Evolutionary conservation across 129 eudicot species (phyloP).

Genomic region (Artemisia tridentata): DNA sequence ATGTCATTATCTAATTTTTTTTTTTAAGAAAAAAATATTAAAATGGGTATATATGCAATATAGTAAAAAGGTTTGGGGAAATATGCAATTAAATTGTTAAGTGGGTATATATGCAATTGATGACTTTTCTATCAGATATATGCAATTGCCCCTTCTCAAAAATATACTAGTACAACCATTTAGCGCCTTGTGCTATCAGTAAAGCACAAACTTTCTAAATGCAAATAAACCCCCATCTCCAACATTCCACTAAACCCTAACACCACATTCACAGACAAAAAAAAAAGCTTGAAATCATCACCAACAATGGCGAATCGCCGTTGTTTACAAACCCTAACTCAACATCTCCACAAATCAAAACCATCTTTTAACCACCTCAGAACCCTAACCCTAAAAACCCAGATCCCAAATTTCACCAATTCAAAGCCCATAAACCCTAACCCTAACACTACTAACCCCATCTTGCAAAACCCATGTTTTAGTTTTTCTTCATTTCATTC

Average conservation of each 20-base stretch:
- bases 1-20: no score
- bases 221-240: no score
- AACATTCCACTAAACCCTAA: neutral
- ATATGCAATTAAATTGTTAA: no score
- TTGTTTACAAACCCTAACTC: slow-evolving; percentile 45
- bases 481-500: slow-evolving; percentile 12
- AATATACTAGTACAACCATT: no score
- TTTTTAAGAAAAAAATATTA: no score
- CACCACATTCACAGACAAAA: slow-evolving; percentile 5
- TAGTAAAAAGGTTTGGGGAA: no score
- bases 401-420: slow-evolving; percentile 25
- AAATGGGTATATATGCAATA: no score
- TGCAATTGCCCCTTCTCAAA: no score
- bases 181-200: no score
- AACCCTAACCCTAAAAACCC: slow-evolving; percentile 28
- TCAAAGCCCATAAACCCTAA: slow-evolving; percentile 15
- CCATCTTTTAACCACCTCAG: slow-evolving; percentile 37
- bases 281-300: slow-evolving; percentile 11
- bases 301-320: slow-evolving; percentile 67
- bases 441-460: neutral
- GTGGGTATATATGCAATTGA: no score
- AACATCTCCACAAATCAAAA: slow-evolving; percentile 30
- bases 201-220: no score
- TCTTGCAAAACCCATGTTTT: slow-evolving; percentile 15
- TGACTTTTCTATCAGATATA: no score